Evolutionary conservation across 2,329 filamentous ascomycete species (phyloP), one percentile per base, ranked within the genome.

Genomic region (Sporothrix protearum): DNA sequence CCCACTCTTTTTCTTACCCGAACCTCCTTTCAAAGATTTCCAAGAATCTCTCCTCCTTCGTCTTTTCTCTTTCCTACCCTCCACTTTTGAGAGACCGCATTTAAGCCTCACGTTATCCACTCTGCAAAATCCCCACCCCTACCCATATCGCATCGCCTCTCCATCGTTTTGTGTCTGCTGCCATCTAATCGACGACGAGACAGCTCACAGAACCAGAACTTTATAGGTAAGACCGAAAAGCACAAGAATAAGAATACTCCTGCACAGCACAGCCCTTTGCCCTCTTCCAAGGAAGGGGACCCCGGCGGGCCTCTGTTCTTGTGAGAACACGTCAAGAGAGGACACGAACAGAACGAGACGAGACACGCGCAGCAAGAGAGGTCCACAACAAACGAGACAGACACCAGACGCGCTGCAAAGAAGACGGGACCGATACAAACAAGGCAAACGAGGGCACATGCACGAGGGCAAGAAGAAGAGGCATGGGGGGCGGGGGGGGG

Each of bases 81-180:
- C 73, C 73, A 73, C 73, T 74, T 74, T 74, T 71, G 70, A 70
- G 61, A 73, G 68, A 73, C 74, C 73, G 69, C 74, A 74, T 75
- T 75, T 75, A 74, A 74, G 74, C 74, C 73, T 74, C 74, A 59
- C 64, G 49, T 45, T 74, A 75, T 75, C 73, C 73, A 74, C 74
- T 72, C 71, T 73, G 25, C 68, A 67, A 74, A 74, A 75, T 75
- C 74, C 72, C 74, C 74, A 75, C 73, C 74, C 59, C 67, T 66
- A 70, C 64, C 72, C 59, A 74, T 70, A 71, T 61, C 70, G 42
- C 69, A 70, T 72, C 68, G 19, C 36, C 47, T 68, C 49, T 53
- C 57, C 30, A 61, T 71, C 45, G 70, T 71, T 63, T 63, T 71
- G 68, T 47, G 68, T n/a, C n/a, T 74, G 69, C 61, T 68, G 70